phyloP scores from a whole-genome alignment of 1,284 basidiomycete species.

The Entoloma clypeatum region DNA sequence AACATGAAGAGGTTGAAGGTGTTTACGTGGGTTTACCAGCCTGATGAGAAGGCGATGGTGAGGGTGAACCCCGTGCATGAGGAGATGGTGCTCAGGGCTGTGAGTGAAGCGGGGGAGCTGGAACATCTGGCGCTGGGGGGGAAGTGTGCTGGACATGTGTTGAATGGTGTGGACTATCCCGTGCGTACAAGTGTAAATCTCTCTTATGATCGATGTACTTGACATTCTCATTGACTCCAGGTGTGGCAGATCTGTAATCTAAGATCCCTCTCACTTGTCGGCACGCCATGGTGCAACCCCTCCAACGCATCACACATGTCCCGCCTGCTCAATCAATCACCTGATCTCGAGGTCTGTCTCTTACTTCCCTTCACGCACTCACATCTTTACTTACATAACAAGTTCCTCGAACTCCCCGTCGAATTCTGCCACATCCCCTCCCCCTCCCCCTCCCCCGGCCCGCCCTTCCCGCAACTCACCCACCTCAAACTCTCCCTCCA shows the following conservation, averaged over 20 bases:
- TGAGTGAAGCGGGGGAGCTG: constrained; percentile 26
- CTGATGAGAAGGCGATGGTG: constrained; percentile 19
- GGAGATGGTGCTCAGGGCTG: constrained; percentile 30
- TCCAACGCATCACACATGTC: constrained; percentile 32
- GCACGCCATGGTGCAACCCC: constrained; percentile 35
- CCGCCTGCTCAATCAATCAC: constrained; percentile 33
- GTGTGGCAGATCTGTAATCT: constrained; percentile 39
- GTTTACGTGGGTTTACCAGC: constrained; percentile 38
- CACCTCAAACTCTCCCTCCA: constrained; percentile 35
- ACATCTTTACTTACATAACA: constrained; percentile 21
- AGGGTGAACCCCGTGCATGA: constrained; percentile 31
- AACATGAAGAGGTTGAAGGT: constrained; percentile 37
- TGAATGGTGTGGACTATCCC: constrained; percentile 29
- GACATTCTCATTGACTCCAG: constrained; percentile 26
- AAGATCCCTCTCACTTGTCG: constrained; percentile 34
- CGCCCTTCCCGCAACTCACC: too few relatives aligned
- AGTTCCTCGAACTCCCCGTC: constrained; percentile 37
- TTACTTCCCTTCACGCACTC: background rate
- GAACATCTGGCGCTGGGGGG: constrained; percentile 34
- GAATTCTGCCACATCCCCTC: constrained; percentile 32
- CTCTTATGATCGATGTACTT: background rate
- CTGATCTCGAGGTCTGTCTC: constrained; percentile 34
- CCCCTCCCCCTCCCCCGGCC: constrained; percentile 31
- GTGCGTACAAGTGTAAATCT: constrained; percentile 24
- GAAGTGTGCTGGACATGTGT: constrained; percentile 35